Conservation (phyloP, 352 stramenopile genomes). For the Phytophthora aleatoria region DNA sequence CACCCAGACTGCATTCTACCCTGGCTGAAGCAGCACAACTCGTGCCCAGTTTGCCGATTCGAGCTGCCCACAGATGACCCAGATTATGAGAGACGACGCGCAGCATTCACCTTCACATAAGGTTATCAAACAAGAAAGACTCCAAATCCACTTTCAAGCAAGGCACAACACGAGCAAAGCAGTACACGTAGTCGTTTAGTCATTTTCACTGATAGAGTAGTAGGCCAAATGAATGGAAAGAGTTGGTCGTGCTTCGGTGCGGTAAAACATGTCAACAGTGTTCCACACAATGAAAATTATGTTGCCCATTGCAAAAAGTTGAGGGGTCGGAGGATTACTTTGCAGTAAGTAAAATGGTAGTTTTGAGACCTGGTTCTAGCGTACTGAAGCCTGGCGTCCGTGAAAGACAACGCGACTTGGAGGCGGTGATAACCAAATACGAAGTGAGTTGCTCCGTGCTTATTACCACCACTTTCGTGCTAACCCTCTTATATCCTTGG, state of each 20-base stretch:
- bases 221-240: slow-evolving; percentile 28
- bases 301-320: too few species aligned
- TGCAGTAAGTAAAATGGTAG: slow-evolving; percentile 5
- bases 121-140: slow-evolving; percentile 2
- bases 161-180: slow-evolving; percentile 11
- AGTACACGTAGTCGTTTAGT: slow-evolving; percentile 29
- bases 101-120: slow-evolving; percentile 31
- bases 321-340: slow-evolving; percentile 1
- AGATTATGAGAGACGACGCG: slow-evolving; percentile 76
- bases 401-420: slow-evolving; percentile 36
- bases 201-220: slow-evolving; percentile 38
- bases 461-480: background rate
- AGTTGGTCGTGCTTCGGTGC: slow-evolving; percentile 15
- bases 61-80: slow-evolving; percentile 85
- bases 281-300: too few species aligned
- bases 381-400: slow-evolving; percentile 29
- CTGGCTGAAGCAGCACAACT: slow-evolving; percentile 91
- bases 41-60: slow-evolving; percentile 84
- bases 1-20: slow-evolving; percentile 88
- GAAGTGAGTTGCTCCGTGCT: slow-evolving; percentile 29
- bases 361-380: slow-evolving; percentile 19
- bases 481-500: background rate
- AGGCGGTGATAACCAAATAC: slow-evolving; percentile 45
- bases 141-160: slow-evolving; percentile 13
- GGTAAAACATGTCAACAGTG: background rate